Base-by-base conservation (phyloP, 2,329 filamentous ascomycete species). In the Neofusicoccum cordaticola region DNA sequence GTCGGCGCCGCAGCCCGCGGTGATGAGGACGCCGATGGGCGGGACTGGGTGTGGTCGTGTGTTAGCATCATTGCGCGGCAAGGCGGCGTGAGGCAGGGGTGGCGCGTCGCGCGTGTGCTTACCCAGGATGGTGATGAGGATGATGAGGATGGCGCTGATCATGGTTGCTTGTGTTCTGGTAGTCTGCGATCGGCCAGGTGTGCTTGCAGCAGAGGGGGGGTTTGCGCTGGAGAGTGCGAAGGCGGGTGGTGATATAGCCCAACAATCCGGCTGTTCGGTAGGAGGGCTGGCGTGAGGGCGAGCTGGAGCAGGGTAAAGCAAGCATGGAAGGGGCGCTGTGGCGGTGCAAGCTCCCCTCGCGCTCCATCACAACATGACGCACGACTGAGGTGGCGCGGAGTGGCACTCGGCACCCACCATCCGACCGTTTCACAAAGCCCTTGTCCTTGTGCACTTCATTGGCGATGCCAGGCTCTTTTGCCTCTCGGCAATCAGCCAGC, bases 1-100 rank as follows among this genome's bases (percentile, higher is more conserved):
- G 66, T 84, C 81, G 22, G 76, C 75, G 66, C 81, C 80, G 71
- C 81, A 83, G 66, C 81, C 82, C n/a, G 81, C 77, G 56, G 83
- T 75, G 64, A 80, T 68, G 72, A 78, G 80, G 70, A 82, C 81
- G 65, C 80, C 81, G 12, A 83, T 67, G 19, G 81, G 81, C n/a
- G 81, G 81, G 45, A 82, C 79, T 81, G 68, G 34, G 9, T 8
- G 34, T 17, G 53, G 34, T 44, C 51, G 47, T 12, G 48, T 39
- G 44, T 52, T 17, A 52, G 39, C 31, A 17, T 52, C 31, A 11
- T 35, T 13, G 17, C 35, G 44, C 15, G 22, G 22, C 58, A n/a
- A 17, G 34, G 27, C 13, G 48, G 35, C 17, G 42, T 31, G 27
- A 31, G 50, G 37, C 35, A 45, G 37, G 27, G 8, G n/a, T 35